Conservation (phyloP, 148 eudicot species). For the Euryodendron excelsum region DNA sequence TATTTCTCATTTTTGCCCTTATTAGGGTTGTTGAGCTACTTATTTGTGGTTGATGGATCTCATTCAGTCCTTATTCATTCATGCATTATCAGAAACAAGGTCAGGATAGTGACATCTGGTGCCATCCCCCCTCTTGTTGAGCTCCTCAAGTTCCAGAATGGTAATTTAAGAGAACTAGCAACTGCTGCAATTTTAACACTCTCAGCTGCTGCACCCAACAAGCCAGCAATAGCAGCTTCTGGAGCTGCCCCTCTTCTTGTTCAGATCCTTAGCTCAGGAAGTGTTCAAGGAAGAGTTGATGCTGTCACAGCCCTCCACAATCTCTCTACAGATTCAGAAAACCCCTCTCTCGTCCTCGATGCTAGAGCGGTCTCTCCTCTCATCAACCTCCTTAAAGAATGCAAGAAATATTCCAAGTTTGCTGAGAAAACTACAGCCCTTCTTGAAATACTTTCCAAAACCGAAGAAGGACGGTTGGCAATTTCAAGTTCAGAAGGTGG, state of each 20-base stretch:
- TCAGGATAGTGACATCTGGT: conserved; percentile 53
- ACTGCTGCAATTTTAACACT: conserved; percentile 63
- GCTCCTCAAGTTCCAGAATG: conserved; percentile 44
- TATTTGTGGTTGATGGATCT: background rate
- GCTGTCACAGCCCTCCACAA: conserved; percentile 78
- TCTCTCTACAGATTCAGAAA: conserved; percentile 43
- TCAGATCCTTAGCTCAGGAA: conserved; percentile 56
- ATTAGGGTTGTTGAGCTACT: background rate
- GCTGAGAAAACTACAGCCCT: conserved; percentile 72
- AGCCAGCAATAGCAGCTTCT: conserved; percentile 44
- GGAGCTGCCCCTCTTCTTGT: conserved; percentile 59
- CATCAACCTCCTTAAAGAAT: conserved; percentile 60
- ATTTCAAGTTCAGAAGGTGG: conserved; percentile 41
- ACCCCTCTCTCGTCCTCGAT: conserved; percentile 34
- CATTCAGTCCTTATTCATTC: background rate
- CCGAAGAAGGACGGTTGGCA: conserved; percentile 52
- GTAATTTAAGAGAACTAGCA: conserved; percentile 53
- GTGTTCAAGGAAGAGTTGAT: conserved; percentile 67
- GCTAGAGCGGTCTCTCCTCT: conserved; percentile 59
- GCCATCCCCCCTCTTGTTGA: conserved; percentile 64
- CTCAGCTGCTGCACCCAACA: conserved; percentile 56
- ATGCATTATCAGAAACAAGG: conserved; percentile 52
- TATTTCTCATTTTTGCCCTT: background rate
- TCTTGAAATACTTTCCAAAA: conserved; percentile 49
- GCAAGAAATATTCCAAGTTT: conserved; percentile 76